These are phyloP conservation scores for Pulveroboletus sp. DNA, from an alignment of 768 basidiomycete species.

Conservation along the genomic window DNA sequence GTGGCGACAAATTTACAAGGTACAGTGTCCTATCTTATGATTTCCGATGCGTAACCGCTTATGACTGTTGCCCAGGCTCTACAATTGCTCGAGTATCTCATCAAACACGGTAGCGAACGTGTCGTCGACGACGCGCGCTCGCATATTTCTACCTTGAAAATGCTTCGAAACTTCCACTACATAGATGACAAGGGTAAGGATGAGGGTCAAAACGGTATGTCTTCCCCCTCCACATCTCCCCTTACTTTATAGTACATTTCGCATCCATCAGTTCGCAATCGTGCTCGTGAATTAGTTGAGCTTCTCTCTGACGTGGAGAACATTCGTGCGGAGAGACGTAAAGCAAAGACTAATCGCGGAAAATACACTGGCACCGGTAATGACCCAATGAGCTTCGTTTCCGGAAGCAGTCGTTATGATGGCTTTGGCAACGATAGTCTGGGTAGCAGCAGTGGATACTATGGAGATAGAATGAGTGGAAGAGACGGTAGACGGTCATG, in stretches of 20 bases:
- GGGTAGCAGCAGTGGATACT: slow-evolving; percentile 36
- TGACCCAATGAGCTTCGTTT: slow-evolving; percentile 65
- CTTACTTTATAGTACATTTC: background rate
- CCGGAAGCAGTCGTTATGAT: slow-evolving; percentile 56
- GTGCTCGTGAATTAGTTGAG: slow-evolving; percentile 88
- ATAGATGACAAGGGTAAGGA: slow-evolving; percentile 99
- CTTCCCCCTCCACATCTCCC: background rate
- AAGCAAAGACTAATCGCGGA: slow-evolving; percentile 84
- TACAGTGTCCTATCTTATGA: slow-evolving; percentile 16
- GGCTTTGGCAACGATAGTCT: slow-evolving; percentile 62
- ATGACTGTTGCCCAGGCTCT: slow-evolving; percentile 52
- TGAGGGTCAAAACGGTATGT: slow-evolving; percentile 91
- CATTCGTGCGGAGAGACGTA: slow-evolving; percentile 83
- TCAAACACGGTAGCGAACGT: slow-evolving; percentile 96
- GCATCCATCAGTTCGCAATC: slow-evolving; percentile 73
- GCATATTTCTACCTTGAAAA: slow-evolving; percentile 93
- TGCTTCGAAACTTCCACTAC: slow-evolving; percentile 97
- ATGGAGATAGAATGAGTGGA: slow-evolving; percentile 39
- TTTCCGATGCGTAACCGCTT: background rate
- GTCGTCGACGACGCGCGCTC: slow-evolving; percentile 97
- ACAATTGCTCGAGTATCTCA: slow-evolving; percentile 89
- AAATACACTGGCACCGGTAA: slow-evolving; percentile 89
- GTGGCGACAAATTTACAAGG: slow-evolving; percentile 99
- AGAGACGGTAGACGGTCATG: slow-evolving; percentile 34
- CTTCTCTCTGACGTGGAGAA: slow-evolving; percentile 87